Percentiles rank a stretch among this genome's conserved stretches.
phyloP scores from a whole-genome alignment of 2,329 filamentous ascomycete species.

The Fusarium floridanum region DNA sequence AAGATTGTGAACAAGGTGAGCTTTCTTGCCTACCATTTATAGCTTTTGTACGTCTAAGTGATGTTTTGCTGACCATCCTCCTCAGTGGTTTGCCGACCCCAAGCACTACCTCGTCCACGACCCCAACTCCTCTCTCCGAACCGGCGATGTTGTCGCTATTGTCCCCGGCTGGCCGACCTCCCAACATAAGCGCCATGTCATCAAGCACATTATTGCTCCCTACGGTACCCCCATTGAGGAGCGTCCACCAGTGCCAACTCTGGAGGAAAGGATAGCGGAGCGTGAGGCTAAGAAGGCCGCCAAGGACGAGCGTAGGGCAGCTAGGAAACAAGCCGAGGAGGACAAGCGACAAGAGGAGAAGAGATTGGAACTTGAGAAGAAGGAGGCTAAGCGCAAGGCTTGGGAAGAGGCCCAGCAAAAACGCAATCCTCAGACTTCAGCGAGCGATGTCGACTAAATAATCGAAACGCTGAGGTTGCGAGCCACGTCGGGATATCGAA shows the following conservation, averaged over 20 bases:
- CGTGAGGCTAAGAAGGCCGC: conserved; percentile 66
- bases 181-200: conserved; percentile 78
- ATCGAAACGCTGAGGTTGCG: conserved; percentile 7
- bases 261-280: conserved; percentile 70
- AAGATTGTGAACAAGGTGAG: conserved; percentile 77
- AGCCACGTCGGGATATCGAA: conserved; percentile 4
- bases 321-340: conserved; percentile 45
- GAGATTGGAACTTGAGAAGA: conserved; percentile 41
- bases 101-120: conserved; percentile 81
- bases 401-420: conserved; percentile 42
- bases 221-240: conserved; percentile 72
- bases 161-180: conserved; percentile 74
- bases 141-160: conserved; percentile 82
- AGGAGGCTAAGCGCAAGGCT: conserved; percentile 39
- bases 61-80: not conserved
- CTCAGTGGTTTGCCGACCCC: conserved; percentile 71
- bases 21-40: not conserved
- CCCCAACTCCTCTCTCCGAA: conserved; percentile 77
- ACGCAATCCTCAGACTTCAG: conserved; percentile 28
- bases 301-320: conserved; percentile 68
- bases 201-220: conserved; percentile 80
- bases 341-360: conserved; percentile 46
- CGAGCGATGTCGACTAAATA: conserved; percentile 29
- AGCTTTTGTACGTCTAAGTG: not conserved
- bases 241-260: conserved; percentile 74